Percentiles rank a stretch among this genome's conserved stretches.
Evolutionary conservation across 179 eudicot species (phyloP).

Genomic region (Dionaea muscipula): DNA sequence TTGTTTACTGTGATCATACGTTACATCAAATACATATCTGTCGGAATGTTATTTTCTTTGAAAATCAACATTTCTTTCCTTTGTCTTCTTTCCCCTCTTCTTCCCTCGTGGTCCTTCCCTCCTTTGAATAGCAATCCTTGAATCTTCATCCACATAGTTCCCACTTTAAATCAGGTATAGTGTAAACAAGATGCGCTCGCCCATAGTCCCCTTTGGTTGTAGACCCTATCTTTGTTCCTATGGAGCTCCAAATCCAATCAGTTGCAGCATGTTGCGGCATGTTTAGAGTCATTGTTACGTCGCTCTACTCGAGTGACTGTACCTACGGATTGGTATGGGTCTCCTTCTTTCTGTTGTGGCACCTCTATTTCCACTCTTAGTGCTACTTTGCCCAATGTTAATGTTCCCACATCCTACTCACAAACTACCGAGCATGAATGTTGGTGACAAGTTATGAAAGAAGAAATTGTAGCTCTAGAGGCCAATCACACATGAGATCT

Average conservation of each 20-base stretch:
- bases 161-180: background rate
- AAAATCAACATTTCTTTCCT: no score
- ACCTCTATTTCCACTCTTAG: background rate
- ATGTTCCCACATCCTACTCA: background rate
- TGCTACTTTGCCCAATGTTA: background rate
- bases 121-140: background rate
- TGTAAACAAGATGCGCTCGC: background rate
- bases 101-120: background rate
- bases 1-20: no score
- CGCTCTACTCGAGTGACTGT: background rate
- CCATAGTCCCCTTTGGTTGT: background rate
- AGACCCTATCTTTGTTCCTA: background rate
- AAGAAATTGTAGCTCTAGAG: background rate
- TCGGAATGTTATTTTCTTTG: no score
- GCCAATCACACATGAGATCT: background rate
- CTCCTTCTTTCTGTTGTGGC: no score
- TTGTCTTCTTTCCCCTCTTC: no score
- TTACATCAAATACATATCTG: no score
- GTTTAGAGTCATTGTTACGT: background rate
- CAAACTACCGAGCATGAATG: background rate
- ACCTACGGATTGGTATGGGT: background rate
- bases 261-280: no score
- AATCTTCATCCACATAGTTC: background rate
- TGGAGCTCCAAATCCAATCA: no score
- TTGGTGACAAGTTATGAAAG: no score